A percentile compares a stretch with the other conserved stretches of the same genome.
Conservation (phyloP, 352 stramenopile species). For the Phytopythium cucurbitacearum region DNA sequence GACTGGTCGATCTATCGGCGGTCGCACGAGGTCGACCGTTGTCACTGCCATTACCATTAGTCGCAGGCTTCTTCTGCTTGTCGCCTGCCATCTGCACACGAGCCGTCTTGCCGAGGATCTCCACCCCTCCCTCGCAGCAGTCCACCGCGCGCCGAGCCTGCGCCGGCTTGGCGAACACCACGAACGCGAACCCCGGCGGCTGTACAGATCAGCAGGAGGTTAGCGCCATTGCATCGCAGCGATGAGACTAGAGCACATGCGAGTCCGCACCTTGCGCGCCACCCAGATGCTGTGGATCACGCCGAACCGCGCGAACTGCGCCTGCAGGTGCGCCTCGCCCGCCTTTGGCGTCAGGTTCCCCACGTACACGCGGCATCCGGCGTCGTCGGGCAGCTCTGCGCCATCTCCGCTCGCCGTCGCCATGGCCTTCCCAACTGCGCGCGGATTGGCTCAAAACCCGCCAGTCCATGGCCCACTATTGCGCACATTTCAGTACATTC, state of each 20-base stretch:
- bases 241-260: neutral
- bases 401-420: neutral
- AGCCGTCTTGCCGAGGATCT: conserved; percentile 68
- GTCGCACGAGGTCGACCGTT: neutral
- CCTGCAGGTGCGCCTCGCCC: conserved; percentile 60
- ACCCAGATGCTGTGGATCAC: conserved; percentile 74
- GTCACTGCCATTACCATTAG: neutral
- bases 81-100: conserved; percentile 66
- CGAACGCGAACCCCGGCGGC: conserved; percentile 81
- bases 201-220: conserved; percentile 12
- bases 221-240: conserved; percentile 6
- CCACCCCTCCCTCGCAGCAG: conserved; percentile 27
- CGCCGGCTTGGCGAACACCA: conserved; percentile 45
- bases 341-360: conserved; percentile 68
- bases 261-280: conserved; percentile 46
- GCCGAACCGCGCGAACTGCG: conserved; percentile 57
- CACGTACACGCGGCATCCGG: conserved; percentile 59
- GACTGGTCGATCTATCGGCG: neutral
- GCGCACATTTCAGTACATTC: too few relatives aligned
- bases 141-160: conserved; percentile 48
- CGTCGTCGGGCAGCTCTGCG: conserved; percentile 3
- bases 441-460: too few relatives aligned
- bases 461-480: too few relatives aligned
- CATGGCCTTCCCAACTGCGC: neutral
- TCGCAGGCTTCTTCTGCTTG: conserved; percentile 19